Percentiles rank a stretch among this genome's conserved stretches.
phyloP scores from a whole-genome alignment of 805 yeast genomes.

The Metschnikowia anglica region DNA sequence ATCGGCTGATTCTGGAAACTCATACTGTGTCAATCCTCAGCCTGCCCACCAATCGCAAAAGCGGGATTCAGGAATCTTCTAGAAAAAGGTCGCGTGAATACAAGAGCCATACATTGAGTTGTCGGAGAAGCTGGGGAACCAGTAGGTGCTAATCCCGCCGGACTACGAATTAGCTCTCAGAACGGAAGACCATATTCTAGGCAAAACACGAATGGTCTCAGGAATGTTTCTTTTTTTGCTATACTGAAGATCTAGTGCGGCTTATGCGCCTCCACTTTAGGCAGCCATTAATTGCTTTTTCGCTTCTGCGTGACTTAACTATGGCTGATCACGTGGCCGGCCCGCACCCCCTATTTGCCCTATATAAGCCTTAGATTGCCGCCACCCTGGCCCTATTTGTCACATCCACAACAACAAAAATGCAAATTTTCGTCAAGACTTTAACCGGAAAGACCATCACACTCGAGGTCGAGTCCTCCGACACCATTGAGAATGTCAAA shows the following conservation, averaged over 20 bases:
- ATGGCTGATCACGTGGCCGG: slow-evolving; percentile 18
- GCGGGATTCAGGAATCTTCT: slow-evolving; percentile 1
- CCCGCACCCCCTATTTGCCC: slow-evolving; percentile 18
- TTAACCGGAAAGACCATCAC: slow-evolving; percentile 69
- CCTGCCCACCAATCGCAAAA: no score
- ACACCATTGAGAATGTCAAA: slow-evolving; percentile 20
- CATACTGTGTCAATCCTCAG: no score
- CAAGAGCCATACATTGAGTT: no score
- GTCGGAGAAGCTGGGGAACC: no score
- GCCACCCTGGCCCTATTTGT: slow-evolving; percentile 11
- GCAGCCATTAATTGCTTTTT: slow-evolving; percentile 18
- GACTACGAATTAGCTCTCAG: no score
- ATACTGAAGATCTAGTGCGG: slow-evolving; percentile 7
- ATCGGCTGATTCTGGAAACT: no score
- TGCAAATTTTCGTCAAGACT: slow-evolving; percentile 44
- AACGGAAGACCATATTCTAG: no score
- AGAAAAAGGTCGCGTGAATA: slow-evolving; percentile 8
- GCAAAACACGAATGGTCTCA: no score
- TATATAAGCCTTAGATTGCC: slow-evolving; percentile 23
- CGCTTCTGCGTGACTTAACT: slow-evolving; percentile 19
- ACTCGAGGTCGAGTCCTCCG: slow-evolving; percentile 96
- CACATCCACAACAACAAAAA: slow-evolving; percentile 13
- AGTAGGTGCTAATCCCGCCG: no score
- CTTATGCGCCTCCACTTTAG: slow-evolving; percentile 7
- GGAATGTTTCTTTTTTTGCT: not conserved